Evolutionary conservation across 2,329 filamentous ascomycete species (phyloP).

Genomic region (Triangularia setosa): DNA sequence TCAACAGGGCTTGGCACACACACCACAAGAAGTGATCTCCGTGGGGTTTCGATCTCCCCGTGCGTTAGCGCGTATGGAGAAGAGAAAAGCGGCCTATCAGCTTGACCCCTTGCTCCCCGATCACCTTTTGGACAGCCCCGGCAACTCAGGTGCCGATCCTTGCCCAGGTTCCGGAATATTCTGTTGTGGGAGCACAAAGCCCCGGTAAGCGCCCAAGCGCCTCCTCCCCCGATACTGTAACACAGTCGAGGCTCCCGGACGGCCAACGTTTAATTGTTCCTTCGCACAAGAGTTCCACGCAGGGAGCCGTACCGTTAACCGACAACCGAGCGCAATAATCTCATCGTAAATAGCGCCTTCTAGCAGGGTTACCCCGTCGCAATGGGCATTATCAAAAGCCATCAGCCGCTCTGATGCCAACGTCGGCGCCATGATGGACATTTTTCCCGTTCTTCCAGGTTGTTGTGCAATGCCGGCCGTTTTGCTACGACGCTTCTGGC

Average conservation of each 20-base stretch:
- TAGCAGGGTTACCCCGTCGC: not conserved
- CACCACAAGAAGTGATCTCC: not conserved
- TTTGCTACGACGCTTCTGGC: not conserved
- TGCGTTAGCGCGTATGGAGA: constrained; percentile 1
- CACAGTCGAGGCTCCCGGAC: not conserved
- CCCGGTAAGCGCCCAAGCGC: constrained; percentile 2
- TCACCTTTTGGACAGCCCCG: not conserved
- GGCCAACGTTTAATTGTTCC: not conserved
- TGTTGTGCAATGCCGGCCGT: not conserved
- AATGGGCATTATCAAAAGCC: not conserved
- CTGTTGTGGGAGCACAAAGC: not conserved
- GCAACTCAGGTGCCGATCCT: not conserved
- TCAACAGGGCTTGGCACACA: not conserved
- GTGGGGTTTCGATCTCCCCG: constrained; percentile 2
- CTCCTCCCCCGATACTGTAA: constrained; percentile 4
- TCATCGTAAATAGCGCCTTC: not conserved
- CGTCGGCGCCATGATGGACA: not conserved
- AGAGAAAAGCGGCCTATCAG: not conserved
- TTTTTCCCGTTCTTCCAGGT: too few relatives aligned
- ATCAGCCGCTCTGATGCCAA: not conserved
- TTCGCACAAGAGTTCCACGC: not conserved
- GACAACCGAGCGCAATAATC: constrained; percentile 2
- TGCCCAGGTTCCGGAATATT: constrained; percentile 8
- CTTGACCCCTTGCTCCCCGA: not conserved
- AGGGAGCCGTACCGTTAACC: constrained; percentile 9